Base-by-base conservation (phyloP, 202 grass and related monocot genomes). In the Carex sylvatica region DNA sequence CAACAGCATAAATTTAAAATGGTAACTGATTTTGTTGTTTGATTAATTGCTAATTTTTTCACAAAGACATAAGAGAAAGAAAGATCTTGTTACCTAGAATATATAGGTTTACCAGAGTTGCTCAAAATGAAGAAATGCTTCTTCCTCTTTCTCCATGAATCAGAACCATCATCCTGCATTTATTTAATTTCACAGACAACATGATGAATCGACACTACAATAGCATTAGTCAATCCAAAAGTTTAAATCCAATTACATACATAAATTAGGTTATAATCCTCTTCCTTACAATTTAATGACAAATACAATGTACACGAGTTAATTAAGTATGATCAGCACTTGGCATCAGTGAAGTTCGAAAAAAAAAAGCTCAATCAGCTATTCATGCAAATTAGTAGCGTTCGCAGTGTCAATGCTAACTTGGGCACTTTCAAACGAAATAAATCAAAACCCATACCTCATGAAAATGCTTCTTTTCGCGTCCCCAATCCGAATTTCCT, bases 81-180 rank as follows among this genome's bases (percentile, higher is more conserved):
- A 33, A 55, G 24, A 54, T 52, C 59, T 31, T 2, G 4, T 54
- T 79, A 95, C 96, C 96, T 93, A 54, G 96, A 96, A 86, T 93
- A 99, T 83, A 99, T 96, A 77, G 96, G 96, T 82, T 93, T 99
- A 78, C 96, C 93, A 61, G 96, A 93, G 70, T 99, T 89, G 87
- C 96, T 99, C 85, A 96, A 68, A 60, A 99, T 89, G 78, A 99
- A 95, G 80, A 95, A 96, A 87, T 99, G 96, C 2, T 99, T 99
- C 80, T 96, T 99, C 88, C 96, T 80, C 79, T 93, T 99, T 83
- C 96, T 91, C 96, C 96, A 99, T 16, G 92, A 92, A 92, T 89
- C 82, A 65, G 96, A 99, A 40, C 84, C 85, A 82, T 99, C 93
- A 65, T 96, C 91, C 96, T 99, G 85, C 63, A 86, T 38, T 90